Base-by-base conservation (phyloP, 2,329 filamentous ascomycete species). In the Colletotrichum melonis region DNA sequence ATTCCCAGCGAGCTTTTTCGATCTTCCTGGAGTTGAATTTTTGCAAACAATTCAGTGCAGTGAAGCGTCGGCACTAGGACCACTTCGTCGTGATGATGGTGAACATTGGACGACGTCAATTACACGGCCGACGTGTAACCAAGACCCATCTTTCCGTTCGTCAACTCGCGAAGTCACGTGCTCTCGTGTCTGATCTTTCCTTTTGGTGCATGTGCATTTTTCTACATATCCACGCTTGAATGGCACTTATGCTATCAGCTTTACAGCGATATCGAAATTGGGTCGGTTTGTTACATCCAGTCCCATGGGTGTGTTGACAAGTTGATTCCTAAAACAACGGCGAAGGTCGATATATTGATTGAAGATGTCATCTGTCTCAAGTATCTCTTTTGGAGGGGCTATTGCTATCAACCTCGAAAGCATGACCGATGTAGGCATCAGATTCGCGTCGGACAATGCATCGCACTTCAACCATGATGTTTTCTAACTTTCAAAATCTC, bases 131-230 rank as follows among this genome's bases (percentile, higher is more conserved):
- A 67, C 65, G 56, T 60, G 65, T 62, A 54, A 49, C 6, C 2
- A 7, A 32, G 28, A 22, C 42, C 42, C 46, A 62, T n/a, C 30
- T 54, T 22, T n/a, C 2, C 14, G 26, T 26, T 22, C 22, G 24
- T 12, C 16, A 28, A 1, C 19, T 76, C 79, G 73, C 79, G 78
- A 66, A 26, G 63, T 80, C 79, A 80, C 79, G 79, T 80, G 79
- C 24, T 67, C 62, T 63, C 63, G 63, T 26, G 65, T 49, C 3
- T 2, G 3, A 9, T n/a, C 7, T 11, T 22, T 22, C 42, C 42
- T 22, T 22, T 38, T 35, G 26, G 5, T 16, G 1, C 8, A 9
- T 3, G 5, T 57, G 8, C 6, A 7, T 26, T 1, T 52, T 35
- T 11, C 5, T 3, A 22, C 65, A 67, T 14, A 67, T 32, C 5